Evolutionary conservation across 2,329 filamentous ascomycete genomes (phyloP), one percentile per base, ranked within the genome.

Genomic region (Nothopassalora personata): DNA sequence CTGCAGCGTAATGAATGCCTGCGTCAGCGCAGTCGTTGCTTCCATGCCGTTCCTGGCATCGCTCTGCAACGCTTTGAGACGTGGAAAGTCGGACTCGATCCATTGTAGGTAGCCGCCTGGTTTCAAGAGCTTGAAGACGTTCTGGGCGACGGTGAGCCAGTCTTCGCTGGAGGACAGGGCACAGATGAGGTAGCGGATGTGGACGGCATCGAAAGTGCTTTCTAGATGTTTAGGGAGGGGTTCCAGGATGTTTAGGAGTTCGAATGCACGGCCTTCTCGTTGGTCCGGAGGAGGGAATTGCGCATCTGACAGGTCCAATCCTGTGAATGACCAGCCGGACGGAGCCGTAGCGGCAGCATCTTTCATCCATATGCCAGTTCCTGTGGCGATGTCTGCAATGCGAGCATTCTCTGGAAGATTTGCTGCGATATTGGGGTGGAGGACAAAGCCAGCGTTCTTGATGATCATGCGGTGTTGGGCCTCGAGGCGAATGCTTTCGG

Each of bases 51-150:
- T 47, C 1, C 31, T 50, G 1, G 62, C 52, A 13, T 51, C 28
- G 27, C 27, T 51, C 23, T 62, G 57, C 11, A 62, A 15, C 11
- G 31, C 19, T 23, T 53, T 28, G 10, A 58, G 19, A 18, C 57
- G 15, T 8, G 31, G n/a, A 33, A 65, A 65, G 27, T 64, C 52
- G 23, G 54, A 54, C 49, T 67, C 65, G n/a, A 54, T 47, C 65
- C 65, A 67, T 57, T 67, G 65, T 10, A 67, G 15, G 48, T 45
- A 62, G 5, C 66, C 65, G 3, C 64, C 65, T 9, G 66, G 65
- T 31, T 63, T 67, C 10, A 68, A 53, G 23, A 68, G 36, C 36
- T 59, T 34, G 27, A 62, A 19, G 11, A 63, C 27, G 31, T 65
- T 59, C 10, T 33, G 9, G 10, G 61, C 58, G 1, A 62, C 64